Evolutionary conservation across 345 rosid genomes (phyloP).

Genomic region (Syzygium jambos): DNA sequence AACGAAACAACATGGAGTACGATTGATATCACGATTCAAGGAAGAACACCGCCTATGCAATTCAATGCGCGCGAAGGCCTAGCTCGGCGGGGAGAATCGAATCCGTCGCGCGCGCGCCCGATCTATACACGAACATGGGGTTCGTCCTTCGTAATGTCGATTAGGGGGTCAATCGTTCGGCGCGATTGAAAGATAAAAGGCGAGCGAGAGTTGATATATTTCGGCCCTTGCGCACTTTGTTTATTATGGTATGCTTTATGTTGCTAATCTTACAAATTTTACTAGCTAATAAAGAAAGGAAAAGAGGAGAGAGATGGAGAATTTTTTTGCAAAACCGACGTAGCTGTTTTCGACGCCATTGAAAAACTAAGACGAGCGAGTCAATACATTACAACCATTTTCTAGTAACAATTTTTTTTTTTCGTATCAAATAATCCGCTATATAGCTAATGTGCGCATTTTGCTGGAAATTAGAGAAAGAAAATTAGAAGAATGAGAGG

Average conservation of each 20-base stretch:
- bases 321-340: neutral
- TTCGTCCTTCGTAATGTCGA: neutral
- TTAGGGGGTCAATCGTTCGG: neutral
- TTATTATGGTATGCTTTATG: neutral
- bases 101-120: fast-evolving
- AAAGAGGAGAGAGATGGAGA: neutral
- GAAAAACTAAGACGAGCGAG: no score
- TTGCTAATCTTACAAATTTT: neutral
- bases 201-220: neutral
- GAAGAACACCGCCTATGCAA: neutral
- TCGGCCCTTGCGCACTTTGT: neutral
- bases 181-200: no score
- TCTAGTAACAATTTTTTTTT: no score
- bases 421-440: no score
- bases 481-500: no score
- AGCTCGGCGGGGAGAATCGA: neutral
- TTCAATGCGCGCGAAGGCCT: neutral
- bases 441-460: no score
- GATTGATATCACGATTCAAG: neutral
- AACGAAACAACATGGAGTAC: neutral
- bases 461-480: no score
- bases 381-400: no score
- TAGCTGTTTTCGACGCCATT: no score
- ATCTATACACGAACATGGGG: neutral
- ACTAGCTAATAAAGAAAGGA: neutral